Conservation (phyloP, 257 asterid species). For the Solanum lycopersicoides region DNA sequence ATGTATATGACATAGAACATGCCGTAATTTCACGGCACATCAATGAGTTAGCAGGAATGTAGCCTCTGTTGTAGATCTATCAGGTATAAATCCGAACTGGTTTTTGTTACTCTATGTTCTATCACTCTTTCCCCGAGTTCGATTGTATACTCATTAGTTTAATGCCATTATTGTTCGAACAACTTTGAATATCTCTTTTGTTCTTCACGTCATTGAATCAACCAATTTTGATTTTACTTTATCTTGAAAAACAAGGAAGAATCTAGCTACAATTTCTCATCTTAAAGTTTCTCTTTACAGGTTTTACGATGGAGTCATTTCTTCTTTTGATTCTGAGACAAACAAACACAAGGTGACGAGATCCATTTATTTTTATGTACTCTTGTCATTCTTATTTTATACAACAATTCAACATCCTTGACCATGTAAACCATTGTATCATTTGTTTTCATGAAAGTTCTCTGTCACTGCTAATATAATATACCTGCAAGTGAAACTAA, state of each 20-base stretch:
- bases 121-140: background rate
- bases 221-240: background rate
- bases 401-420: background rate
- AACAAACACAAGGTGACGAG: slow-evolving; percentile 37
- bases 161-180: background rate
- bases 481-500: background rate
- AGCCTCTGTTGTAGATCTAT: background rate
- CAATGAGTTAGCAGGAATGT: background rate
- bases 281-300: slow-evolving; percentile 22
- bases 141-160: background rate
- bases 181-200: background rate
- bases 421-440: background rate
- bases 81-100: background rate
- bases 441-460: background rate
- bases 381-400: background rate
- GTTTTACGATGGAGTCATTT: slow-evolving; percentile 38
- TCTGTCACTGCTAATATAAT: background rate
- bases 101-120: background rate
- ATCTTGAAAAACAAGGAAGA: background rate
- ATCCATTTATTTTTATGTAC: background rate
- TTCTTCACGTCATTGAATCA: background rate
- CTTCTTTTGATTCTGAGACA: slow-evolving; percentile 32
- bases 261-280: background rate
- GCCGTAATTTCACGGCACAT: background rate
- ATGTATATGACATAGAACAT: background rate